These are phyloP conservation scores for Apiospora aurea DNA, from an alignment of 2,329 filamentous ascomycete genomes.

Conservation along the genomic window DNA sequence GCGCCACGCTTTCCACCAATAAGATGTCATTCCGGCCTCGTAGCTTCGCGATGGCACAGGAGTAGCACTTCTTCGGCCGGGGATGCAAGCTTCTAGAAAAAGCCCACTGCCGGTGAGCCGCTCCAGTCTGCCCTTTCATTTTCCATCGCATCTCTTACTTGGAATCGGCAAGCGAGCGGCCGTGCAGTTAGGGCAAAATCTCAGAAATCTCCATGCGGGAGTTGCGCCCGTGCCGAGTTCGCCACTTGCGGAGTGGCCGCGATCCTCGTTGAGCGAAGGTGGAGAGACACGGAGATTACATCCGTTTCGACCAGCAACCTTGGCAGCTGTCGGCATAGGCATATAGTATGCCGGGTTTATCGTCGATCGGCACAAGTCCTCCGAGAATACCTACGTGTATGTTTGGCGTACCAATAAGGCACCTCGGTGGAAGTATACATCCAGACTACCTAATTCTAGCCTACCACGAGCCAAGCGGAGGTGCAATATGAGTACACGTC, in stretches of 20 bases:
- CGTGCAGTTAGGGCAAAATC: background rate
- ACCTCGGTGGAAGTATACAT: no score
- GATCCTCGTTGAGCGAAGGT: background rate
- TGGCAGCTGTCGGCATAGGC: background rate
- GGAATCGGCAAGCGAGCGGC: background rate
- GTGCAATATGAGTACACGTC: no score
- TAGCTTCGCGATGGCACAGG: background rate
- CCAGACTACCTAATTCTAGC: no score
- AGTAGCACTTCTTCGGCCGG: background rate
- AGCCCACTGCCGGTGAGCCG: background rate
- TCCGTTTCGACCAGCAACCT: background rate
- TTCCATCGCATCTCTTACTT: background rate
- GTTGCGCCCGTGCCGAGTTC: no score
- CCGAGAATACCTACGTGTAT: no score
- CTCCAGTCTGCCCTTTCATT: background rate
- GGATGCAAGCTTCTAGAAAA: background rate
- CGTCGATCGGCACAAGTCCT: no score
- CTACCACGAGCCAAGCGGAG: no score
- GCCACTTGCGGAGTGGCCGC: background rate
- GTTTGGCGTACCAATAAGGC: no score
- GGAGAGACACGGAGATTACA: background rate
- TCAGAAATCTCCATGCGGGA: background rate
- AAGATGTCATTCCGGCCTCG: background rate
- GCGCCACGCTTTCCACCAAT: slow-evolving; percentile 10
- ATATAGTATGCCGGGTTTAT: no score